phyloP scores from a whole-genome alignment of 176 grass and related monocot species.

The Elaeis guineensis region DNA sequence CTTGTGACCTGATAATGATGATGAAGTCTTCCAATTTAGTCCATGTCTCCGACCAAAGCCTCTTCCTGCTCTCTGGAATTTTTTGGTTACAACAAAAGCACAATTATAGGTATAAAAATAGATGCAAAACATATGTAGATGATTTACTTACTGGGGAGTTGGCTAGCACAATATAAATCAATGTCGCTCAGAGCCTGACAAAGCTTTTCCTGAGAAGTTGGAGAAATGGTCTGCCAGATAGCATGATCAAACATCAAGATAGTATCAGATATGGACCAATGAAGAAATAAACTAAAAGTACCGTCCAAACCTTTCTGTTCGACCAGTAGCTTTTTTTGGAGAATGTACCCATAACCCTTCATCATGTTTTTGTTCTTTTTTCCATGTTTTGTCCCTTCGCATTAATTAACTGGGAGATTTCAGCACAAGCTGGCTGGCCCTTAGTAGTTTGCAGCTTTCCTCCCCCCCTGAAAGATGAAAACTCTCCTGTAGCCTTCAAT shows the following conservation, averaged over 20 bases:
- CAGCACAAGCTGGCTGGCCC: conserved; percentile 8
- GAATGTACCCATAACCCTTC: conserved; percentile 5
- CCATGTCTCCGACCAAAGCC: conserved; percentile 19
- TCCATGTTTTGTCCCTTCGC: conserved; percentile 3
- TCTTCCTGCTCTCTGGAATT: conserved; percentile 20
- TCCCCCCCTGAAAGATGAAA: not conserved
- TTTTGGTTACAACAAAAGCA: not conserved
- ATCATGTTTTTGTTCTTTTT: conserved; percentile 4
- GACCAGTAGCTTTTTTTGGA: conserved; percentile 35
- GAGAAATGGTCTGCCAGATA: conserved; percentile 37
- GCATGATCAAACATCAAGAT: conserved; percentile 12
- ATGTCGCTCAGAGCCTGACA: conserved; percentile 25
- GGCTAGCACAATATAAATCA: conserved; percentile 12
- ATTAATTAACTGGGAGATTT: conserved; percentile 4
- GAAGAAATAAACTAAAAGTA: not conserved
- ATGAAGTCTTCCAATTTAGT: conserved; percentile 18
- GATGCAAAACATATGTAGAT: conserved; percentile 1
- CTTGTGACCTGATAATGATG: conserved; percentile 17
- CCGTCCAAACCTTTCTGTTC: conserved; percentile 27
- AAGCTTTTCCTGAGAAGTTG: conserved; percentile 47
- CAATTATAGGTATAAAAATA: not conserved
- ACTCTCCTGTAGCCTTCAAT: not conserved
- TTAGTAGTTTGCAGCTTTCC: not conserved
- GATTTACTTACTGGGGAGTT: conserved; percentile 21
- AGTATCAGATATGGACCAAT: not conserved